Percentiles rank a stretch among this genome's conserved stretches.
Evolutionary conservation across 2,329 filamentous ascomycete genomes (phyloP).

Genomic region (Oidium heveae): DNA sequence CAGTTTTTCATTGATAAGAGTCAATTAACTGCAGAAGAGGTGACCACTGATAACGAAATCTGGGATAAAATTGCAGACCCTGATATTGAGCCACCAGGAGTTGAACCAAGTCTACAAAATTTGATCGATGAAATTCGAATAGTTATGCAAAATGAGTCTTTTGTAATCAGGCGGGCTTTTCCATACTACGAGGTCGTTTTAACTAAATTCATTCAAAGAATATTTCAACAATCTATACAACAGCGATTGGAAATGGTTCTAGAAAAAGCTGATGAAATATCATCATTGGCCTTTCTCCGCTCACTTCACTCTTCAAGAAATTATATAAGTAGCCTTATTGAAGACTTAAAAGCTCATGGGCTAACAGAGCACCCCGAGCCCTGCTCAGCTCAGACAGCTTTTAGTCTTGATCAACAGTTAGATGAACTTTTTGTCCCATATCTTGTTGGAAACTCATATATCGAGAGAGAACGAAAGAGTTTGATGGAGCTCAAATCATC

Average conservation of each 20-base stretch:
- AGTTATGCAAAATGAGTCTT: conserved; percentile 89
- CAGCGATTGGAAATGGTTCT: conserved; percentile 87
- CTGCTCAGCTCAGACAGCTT: conserved; percentile 62
- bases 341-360: conserved; percentile 83
- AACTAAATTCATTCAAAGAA: conserved; percentile 74
- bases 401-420: conserved; percentile 46
- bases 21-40: conserved; percentile 57
- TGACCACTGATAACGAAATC: conserved; percentile 28
- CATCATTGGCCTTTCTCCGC: conserved; percentile 72
- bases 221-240: conserved; percentile 96
- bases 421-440: conserved; percentile 57
- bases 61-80: conserved; percentile 91
- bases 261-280: conserved; percentile 80
- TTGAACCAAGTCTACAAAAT: conserved; percentile 79
- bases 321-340: conserved; percentile 68
- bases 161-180: conserved; percentile 89
- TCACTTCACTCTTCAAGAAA: conserved; percentile 74
- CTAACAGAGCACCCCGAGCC: conserved; percentile 87
- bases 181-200: conserved; percentile 90
- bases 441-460: conserved; percentile 42
- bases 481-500: conserved; percentile 72
- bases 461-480: conserved; percentile 41
- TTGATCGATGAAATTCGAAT: conserved; percentile 85
- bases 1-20: conserved; percentile 97
- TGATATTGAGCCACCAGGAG: conserved; percentile 69